Percentiles rank a stretch among this genome's conserved stretches.
Conservation (phyloP, 305 asterid species). For the Fraxinus xanthoxyloides region DNA sequence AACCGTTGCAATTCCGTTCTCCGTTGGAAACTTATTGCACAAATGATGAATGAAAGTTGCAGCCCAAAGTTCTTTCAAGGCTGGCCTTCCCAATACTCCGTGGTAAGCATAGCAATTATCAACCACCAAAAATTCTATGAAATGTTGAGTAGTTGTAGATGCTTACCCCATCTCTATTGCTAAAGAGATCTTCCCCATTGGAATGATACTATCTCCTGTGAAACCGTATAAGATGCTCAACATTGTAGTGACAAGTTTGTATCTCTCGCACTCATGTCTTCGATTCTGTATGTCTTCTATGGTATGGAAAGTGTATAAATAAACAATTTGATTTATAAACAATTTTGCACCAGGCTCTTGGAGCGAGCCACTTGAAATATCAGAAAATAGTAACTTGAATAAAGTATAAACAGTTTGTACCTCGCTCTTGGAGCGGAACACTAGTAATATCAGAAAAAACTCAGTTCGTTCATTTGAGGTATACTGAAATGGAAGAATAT, state of each 20-base stretch:
- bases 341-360: background rate
- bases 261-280: background rate
- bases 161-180: too few relatives aligned
- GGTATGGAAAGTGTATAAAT: background rate
- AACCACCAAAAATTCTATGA: too few relatives aligned
- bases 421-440: background rate
- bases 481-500: background rate
- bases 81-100: too few relatives aligned
- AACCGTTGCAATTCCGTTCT: too few relatives aligned
- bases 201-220: too few relatives aligned
- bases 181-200: too few relatives aligned
- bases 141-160: too few relatives aligned
- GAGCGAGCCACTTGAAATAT: background rate
- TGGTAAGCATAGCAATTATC: too few relatives aligned
- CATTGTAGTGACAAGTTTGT: background rate
- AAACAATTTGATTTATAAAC: background rate
- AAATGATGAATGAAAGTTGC: too few relatives aligned
- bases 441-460: background rate
- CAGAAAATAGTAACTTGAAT: background rate
- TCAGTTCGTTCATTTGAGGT: background rate
- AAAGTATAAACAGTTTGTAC: background rate
- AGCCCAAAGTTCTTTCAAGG: too few relatives aligned
- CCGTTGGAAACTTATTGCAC: too few relatives aligned
- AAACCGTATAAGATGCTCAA: too few relatives aligned
- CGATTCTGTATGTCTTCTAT: background rate